A percentile compares a stretch with the other conserved stretches of the same genome.
Conservation (phyloP, 176 grass and related monocot species). For the Carex cristatella region DNA sequence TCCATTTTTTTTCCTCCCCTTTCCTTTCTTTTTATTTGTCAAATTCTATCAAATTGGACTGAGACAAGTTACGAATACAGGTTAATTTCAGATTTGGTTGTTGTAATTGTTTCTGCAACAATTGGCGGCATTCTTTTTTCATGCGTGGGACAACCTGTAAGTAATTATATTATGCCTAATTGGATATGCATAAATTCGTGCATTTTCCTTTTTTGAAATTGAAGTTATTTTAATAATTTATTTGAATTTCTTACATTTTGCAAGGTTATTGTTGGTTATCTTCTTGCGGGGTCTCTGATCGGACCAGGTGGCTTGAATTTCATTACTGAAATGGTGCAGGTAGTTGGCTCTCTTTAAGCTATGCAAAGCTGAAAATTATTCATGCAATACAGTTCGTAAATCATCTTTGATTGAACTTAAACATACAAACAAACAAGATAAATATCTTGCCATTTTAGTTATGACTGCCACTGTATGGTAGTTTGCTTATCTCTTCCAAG, state of each 20-base stretch:
- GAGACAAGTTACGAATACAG: slow-evolving; percentile 32
- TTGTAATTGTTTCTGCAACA: slow-evolving; percentile 96
- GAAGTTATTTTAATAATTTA: not conserved
- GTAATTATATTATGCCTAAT: slow-evolving; percentile 27
- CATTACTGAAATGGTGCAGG: slow-evolving; percentile 96
- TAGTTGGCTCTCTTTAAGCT: slow-evolving; percentile 32
- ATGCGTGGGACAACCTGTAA: slow-evolving; percentile 82
- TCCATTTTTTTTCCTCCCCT: not conserved
- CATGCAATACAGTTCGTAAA: not conserved
- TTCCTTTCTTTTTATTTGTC: slow-evolving; percentile 17
- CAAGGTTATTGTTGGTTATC: slow-evolving; percentile 98
- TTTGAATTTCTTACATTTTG: slow-evolving; percentile 6
- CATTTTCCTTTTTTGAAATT: not conserved
- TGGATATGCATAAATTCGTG: not conserved
- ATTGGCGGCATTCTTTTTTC: slow-evolving; percentile 88
- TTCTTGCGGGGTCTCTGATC: slow-evolving; percentile 93
- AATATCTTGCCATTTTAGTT: not conserved
- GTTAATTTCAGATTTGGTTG: slow-evolving; percentile 96
- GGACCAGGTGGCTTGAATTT: slow-evolving; percentile 88
- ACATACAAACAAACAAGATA: not conserved
- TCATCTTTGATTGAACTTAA: slow-evolving; percentile 18
- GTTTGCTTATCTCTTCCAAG: not conserved
- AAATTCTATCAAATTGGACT: slow-evolving; percentile 26
- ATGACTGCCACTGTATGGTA: not conserved
- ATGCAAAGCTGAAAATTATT: not conserved